These are phyloP conservation scores for Plenodomus biglobosus DNA, from an alignment of 2,329 filamentous ascomycete genomes.

Conservation along the genomic window DNA sequence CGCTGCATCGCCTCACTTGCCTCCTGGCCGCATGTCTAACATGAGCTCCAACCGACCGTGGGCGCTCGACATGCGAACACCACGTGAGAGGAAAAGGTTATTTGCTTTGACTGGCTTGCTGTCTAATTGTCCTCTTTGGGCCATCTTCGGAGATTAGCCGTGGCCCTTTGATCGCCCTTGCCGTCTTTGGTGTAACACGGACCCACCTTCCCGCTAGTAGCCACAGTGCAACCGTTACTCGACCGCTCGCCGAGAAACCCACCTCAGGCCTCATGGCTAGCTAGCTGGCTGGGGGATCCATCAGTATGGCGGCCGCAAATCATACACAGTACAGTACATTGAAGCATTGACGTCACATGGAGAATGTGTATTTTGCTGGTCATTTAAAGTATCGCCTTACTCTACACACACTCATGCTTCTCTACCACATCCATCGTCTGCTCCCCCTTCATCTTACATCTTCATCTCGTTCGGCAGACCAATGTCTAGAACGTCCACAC, in stretches of 20 bases:
- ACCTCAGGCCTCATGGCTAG: no score
- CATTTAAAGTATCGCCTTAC: neutral
- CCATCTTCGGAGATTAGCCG: constrained; percentile 32
- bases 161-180: constrained; percentile 26
- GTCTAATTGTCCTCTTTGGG: constrained; percentile 17
- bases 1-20: neutral
- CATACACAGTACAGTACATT: no score
- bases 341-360: no score
- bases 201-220: constrained; percentile 12
- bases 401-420: no score
- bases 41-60: neutral
- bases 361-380: neutral
- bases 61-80: neutral
- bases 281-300: no score
- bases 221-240: constrained; percentile 7
- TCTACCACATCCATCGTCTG: neutral
- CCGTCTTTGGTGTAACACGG: constrained; percentile 21
- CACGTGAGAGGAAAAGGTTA: neutral
- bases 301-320: no score
- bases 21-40: no score
- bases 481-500: constrained; percentile 53
- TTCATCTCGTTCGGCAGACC: constrained; percentile 50
- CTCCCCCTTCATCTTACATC: constrained; percentile 32
- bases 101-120: neutral
- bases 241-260: neutral